Percentiles rank a stretch among this genome's conserved stretches.
These are phyloP conservation scores for Cornus suecica DNA, from an alignment of 148 eudicot genomes.

Conservation along the genomic window DNA sequence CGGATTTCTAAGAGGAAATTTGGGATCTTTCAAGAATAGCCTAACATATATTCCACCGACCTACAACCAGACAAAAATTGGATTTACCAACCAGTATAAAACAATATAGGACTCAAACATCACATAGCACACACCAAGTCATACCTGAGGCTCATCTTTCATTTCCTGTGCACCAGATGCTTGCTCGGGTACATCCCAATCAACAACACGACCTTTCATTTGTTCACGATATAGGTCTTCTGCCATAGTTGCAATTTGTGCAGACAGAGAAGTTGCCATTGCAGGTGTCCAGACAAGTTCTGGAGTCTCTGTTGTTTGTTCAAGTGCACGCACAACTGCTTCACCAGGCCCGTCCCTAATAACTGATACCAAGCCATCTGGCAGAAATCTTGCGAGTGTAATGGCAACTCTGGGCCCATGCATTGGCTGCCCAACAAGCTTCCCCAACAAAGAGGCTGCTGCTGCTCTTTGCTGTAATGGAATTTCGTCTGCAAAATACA, in stretches of 20 bases:
- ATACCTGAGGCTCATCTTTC: slow-evolving; percentile 99
- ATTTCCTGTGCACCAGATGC: slow-evolving; percentile 85
- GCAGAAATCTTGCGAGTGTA: slow-evolving; percentile 88
- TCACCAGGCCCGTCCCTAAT: slow-evolving; percentile 99
- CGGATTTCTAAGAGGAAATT: slow-evolving; percentile 94
- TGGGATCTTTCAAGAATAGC: slow-evolving; percentile 93
- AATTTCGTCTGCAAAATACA: slow-evolving; percentile 63
- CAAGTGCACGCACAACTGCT: slow-evolving; percentile 84
- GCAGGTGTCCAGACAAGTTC: slow-evolving; percentile 99
- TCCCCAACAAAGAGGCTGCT: slow-evolving; percentile 91
- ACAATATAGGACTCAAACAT: slow-evolving; percentile 1
- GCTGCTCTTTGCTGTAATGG: slow-evolving; percentile 97
- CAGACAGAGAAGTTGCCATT: slow-evolving; percentile 96
- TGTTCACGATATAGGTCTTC: slow-evolving; percentile 85
- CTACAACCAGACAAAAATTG: slow-evolving; percentile 35
- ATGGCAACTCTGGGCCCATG: slow-evolving; percentile 99
- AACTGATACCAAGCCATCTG: slow-evolving; percentile 89
- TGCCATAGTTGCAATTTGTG: slow-evolving; percentile 96
- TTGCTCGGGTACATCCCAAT: slow-evolving; percentile 99
- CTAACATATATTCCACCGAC: slow-evolving; percentile 98
- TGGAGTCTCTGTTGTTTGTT: slow-evolving; percentile 97
- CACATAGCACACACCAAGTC: slow-evolving; percentile 2
- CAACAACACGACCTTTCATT: slow-evolving; percentile 90
- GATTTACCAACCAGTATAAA: slow-evolving; percentile 13
- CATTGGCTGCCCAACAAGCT: slow-evolving; percentile 97